These are phyloP conservation scores for Suillus discolor DNA, from an alignment of 768 basidiomycete species.

Conservation along the genomic window DNA sequence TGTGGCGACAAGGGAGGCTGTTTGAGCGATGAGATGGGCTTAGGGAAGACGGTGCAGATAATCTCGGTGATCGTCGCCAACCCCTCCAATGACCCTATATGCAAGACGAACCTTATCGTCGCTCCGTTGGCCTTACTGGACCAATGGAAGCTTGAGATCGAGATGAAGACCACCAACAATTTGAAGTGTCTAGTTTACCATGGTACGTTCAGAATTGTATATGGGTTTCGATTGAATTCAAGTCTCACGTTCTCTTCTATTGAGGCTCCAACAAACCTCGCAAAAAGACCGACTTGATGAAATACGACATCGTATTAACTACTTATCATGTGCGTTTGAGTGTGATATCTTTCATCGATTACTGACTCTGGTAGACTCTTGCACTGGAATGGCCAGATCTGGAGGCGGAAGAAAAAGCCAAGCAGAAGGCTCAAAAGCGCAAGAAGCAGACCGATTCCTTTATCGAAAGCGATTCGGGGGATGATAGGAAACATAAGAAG, in stretches of 20 bases:
- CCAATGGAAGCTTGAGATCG: constrained; percentile 67
- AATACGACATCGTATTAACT: constrained; percentile 67
- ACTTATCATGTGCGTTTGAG: constrained; percentile 39
- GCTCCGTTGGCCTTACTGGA: constrained; percentile 66
- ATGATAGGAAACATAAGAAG: constrained; percentile 23
- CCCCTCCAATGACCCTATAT: constrained; percentile 45
- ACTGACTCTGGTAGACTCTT: constrained; percentile 45
- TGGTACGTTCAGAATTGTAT: constrained; percentile 33
- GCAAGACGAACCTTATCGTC: constrained; percentile 69
- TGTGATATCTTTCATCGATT: constrained; percentile 11
- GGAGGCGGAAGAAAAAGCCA: constrained; percentile 42
- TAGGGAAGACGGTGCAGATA: constrained; percentile 63
- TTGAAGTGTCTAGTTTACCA: constrained; percentile 65
- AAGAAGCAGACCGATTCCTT: constrained; percentile 21
- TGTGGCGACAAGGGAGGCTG: constrained; percentile 30
- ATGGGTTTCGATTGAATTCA: neutral
- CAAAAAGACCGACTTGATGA: constrained; percentile 48
- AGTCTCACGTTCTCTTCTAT: neutral
- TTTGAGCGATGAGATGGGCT: constrained; percentile 47
- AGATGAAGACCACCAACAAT: constrained; percentile 53
- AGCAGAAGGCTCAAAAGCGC: constrained; percentile 20
- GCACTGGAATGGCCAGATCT: constrained; percentile 60
- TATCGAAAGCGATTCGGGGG: constrained; percentile 26
- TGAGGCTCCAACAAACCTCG: constrained; percentile 46
- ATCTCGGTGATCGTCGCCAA: constrained; percentile 65